Percentiles rank a stretch among this genome's conserved stretches.
phyloP scores from a whole-genome alignment of 768 basidiomycete species.

The Paxillus rubicundulus region DNA sequence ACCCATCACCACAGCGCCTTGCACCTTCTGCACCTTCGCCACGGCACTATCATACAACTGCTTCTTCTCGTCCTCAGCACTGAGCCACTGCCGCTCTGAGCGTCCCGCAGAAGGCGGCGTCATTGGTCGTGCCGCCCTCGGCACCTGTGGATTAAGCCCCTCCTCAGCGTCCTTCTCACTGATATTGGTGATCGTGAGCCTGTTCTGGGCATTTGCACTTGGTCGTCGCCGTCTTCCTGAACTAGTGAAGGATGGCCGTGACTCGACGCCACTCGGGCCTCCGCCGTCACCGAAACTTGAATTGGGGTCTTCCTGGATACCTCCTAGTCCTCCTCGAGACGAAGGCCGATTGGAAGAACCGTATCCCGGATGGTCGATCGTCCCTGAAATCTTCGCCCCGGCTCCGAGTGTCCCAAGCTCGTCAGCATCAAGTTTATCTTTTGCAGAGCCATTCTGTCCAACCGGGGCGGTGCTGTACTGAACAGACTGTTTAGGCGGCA shows the following conservation, averaged over 20 bases:
- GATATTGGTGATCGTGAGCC: constrained; percentile 43
- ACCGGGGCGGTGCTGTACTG: constrained; percentile 31
- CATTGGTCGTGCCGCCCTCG: constrained; percentile 15
- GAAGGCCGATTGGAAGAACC: constrained; percentile 13
- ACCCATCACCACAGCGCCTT: constrained; percentile 31
- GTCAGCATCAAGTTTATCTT: constrained; percentile 11
- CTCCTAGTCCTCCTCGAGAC: constrained; percentile 18
- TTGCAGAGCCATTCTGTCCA: constrained; percentile 17
- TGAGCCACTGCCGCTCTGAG: constrained; percentile 18
- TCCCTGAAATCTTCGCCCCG: constrained; percentile 12
- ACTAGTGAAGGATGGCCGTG: constrained; percentile 7
- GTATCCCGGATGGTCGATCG: constrained; percentile 30
- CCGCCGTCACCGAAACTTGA: constrained; percentile 1
- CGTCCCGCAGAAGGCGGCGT: constrained; percentile 27
- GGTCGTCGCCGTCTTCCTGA: constrained; percentile 30
- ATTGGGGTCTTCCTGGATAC: constrained; percentile 22
- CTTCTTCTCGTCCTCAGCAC: constrained; percentile 48
- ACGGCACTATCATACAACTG: constrained; percentile 38
- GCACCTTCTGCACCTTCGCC: constrained; percentile 38
- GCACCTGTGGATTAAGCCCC: constrained; percentile 19
- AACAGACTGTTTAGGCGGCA: constrained; percentile 17
- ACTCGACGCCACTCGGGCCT: background rate
- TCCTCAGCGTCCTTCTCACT: constrained; percentile 41
- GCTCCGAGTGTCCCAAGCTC: constrained; percentile 22
- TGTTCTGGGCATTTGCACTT: constrained; percentile 29